phyloP scores from a whole-genome alignment of 495 filamentous ascomycete species.

The Hypoxylon fragiforme region DNA sequence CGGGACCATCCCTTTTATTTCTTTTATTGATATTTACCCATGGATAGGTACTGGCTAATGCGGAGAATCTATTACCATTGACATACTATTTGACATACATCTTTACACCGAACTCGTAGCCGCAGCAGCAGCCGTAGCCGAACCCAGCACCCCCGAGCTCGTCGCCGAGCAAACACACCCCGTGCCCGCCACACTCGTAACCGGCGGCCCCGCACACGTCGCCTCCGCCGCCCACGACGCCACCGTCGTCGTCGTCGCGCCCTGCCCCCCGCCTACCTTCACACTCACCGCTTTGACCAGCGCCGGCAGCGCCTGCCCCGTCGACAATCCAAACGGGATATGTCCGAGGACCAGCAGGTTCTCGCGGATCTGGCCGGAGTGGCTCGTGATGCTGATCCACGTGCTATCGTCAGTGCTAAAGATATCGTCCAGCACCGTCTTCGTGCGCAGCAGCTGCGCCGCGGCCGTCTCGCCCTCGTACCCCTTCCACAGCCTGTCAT shows the following conservation, averaged over 20 bases:
- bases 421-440: slow-evolving; percentile 62
- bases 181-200: slow-evolving; percentile 47
- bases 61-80: too few relatives aligned
- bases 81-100: too few relatives aligned
- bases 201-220: slow-evolving; percentile 56
- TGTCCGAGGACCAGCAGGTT: slow-evolving; percentile 62
- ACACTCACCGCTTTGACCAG: slow-evolving; percentile 60
- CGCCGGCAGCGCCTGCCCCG: slow-evolving; percentile 72
- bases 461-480: slow-evolving; percentile 55
- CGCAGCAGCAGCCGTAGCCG: slow-evolving; percentile 2
- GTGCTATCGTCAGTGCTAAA: slow-evolving; percentile 62
- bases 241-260: slow-evolving; percentile 39
- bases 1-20: too few relatives aligned
- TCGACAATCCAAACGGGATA: slow-evolving; percentile 60
- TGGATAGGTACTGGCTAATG: too few relatives aligned
- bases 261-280: slow-evolving; percentile 1
- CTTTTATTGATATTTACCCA: too few relatives aligned
- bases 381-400: slow-evolving; percentile 68
- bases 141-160: slow-evolving; percentile 32
- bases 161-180: slow-evolving; percentile 52
- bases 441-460: slow-evolving; percentile 59
- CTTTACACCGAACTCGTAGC: not conserved
- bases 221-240: slow-evolving; percentile 48
- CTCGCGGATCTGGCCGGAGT: slow-evolving; percentile 66
- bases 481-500: slow-evolving; percentile 64